These are phyloP conservation scores for Immersiella caudata DNA, from an alignment of 495 filamentous ascomycete genomes.

Conservation along the genomic window DNA sequence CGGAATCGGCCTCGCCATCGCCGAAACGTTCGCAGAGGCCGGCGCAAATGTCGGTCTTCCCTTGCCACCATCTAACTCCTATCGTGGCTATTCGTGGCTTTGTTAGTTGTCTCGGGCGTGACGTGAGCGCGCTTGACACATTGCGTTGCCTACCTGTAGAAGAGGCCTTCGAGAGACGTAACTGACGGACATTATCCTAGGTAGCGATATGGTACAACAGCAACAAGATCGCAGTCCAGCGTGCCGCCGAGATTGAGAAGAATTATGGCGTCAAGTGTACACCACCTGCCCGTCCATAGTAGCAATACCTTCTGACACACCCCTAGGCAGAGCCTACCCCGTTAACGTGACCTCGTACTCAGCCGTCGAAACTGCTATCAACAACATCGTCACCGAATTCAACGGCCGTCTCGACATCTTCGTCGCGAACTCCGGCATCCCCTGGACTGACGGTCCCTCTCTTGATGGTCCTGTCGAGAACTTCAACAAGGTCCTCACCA, in stretches of 20 bases:
- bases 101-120: no score
- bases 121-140: no score
- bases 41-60: conserved; percentile 89
- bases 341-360: conserved; percentile 65
- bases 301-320: neutral
- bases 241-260: conserved; percentile 72
- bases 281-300: neutral
- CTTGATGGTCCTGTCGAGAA: conserved; percentile 66
- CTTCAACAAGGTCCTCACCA: conserved; percentile 69
- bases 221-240: conserved; percentile 69
- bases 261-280: conserved; percentile 81
- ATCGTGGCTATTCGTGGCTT: no score
- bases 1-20: conserved; percentile 79
- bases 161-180: no score
- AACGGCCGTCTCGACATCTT: conserved; percentile 77
- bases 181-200: no score
- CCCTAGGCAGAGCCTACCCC: conserved; percentile 72
- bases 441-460: conserved; percentile 70
- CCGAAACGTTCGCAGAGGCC: conserved; percentile 75
- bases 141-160: no score
- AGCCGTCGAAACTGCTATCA: conserved; percentile 59
- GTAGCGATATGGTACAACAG: conserved; percentile 86
- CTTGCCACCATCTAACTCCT: no score
- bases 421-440: conserved; percentile 78
- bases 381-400: conserved; percentile 66